Evolutionary conservation across 306 rosid species (phyloP), one percentile per base, ranked within the genome.

Genomic region (Lotus japonicus): DNA sequence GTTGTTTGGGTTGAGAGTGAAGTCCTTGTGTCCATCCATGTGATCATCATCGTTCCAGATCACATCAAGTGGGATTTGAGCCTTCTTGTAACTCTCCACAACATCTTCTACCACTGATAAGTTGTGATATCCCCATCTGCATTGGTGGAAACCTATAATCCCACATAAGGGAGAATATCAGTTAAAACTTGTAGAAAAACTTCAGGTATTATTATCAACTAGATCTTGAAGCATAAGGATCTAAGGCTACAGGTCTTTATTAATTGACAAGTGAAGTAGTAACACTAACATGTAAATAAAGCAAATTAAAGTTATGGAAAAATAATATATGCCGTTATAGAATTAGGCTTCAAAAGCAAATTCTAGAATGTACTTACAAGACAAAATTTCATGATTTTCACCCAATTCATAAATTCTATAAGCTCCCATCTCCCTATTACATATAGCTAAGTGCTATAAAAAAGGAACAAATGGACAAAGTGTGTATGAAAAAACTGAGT

Each of bases 111-210:
- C 84, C 15, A 91, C 96, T 10, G 97, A 91, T 56, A 91, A 74
- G 73, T 91, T 91, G 76, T 88, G 97, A 84, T 91, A 91, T 57
- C 97, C 97, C 97, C 97, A 91, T 85, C 96, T 86, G 80, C 97
- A 91, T 70, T 91, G 97, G 79, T 91, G 97, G 82, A 91, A 91
- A 66, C 97, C 97, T 91, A 76, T 14, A 73, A 18, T 35, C 11
- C 44, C 77, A 76, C 66, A 76, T 8, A 51, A 26, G 35, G 5
- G 15, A 73, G 48, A 68, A 68, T 13, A 71, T 60, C 53, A 55
- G 76, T 61, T 17, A 38, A 48, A 31, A 31, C 7, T 31, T 31
- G 36, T 31, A 31, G 36, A 31, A 31, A 31, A 31, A 31, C 36
- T 31, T 31, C 6, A 5, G 33, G 36, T 5, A 6, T 7, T 7